phyloP scores from a whole-genome alignment of 352 stramenopile species.

The Globisporangium radiosum region DNA sequence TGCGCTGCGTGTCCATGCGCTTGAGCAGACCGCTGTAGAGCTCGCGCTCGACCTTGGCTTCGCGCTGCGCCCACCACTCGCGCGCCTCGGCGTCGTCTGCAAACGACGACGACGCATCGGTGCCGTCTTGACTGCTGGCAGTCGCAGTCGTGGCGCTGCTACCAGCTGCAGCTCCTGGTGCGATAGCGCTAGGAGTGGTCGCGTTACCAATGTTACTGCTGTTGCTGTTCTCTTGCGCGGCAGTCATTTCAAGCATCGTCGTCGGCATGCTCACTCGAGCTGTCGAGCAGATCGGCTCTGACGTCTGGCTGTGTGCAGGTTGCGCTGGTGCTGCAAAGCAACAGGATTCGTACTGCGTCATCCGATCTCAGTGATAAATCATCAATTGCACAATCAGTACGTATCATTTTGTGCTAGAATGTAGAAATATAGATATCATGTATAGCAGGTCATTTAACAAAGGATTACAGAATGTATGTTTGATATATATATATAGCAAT shows the following conservation, averaged over 20 bases:
- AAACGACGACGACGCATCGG: not conserved
- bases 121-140: not conserved
- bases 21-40: constrained; percentile 44
- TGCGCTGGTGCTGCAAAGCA: too few relatives aligned
- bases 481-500: too few relatives aligned
- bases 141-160: not conserved
- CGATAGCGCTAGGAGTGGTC: not conserved
- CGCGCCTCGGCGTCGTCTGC: constrained; percentile 38
- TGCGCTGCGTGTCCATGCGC: constrained; percentile 63
- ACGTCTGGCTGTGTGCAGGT: too few relatives aligned
- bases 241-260: constrained; percentile 10
- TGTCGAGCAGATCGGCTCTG: not conserved
- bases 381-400: too few relatives aligned
- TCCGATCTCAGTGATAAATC: too few relatives aligned
- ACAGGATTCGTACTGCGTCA: too few relatives aligned
- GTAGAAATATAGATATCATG: too few relatives aligned
- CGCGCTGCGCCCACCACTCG: constrained; percentile 52
- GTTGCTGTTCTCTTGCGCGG: constrained; percentile 1
- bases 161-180: not conserved
- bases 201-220: not conserved
- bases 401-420: too few relatives aligned
- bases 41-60: constrained; percentile 47
- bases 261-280: not conserved
- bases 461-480: too few relatives aligned
- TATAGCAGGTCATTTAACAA: too few relatives aligned